These are phyloP conservation scores for Candida sanyaensis DNA, from an alignment of 1,139 yeast genomes.

Conservation along the genomic window DNA sequence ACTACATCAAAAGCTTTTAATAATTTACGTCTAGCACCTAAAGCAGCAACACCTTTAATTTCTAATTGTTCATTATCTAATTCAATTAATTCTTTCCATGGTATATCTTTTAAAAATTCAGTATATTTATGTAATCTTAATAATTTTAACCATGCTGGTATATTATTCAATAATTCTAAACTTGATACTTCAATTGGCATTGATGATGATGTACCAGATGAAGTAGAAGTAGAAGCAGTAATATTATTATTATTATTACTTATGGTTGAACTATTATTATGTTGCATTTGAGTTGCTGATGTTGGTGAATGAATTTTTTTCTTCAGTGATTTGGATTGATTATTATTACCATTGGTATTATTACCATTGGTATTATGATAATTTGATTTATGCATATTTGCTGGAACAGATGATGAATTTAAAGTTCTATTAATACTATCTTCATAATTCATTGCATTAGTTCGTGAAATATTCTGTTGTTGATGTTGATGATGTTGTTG, in stretches of 20 bases:
- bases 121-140: constrained; percentile 92
- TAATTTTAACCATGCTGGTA: constrained; percentile 91
- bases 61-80: constrained; percentile 71
- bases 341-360: constrained; percentile 12
- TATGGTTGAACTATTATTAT: constrained; percentile 10
- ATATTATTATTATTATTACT: too few relatives aligned
- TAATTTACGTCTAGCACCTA: constrained; percentile 92
- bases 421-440: constrained; percentile 38
- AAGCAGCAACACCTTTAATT: constrained; percentile 81
- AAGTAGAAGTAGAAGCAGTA: too few relatives aligned
- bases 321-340: constrained; percentile 6
- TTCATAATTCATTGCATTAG: constrained; percentile 22
- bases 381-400: constrained; percentile 6
- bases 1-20: constrained; percentile 89
- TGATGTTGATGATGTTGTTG: constrained; percentile 15
- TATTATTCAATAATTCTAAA: constrained; percentile 65
- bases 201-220: constrained; percentile 31
- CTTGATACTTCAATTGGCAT: constrained; percentile 70
- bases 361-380: too few relatives aligned
- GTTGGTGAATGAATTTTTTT: constrained; percentile 13
- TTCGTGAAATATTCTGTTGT: constrained; percentile 9
- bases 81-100: constrained; percentile 79
- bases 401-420: constrained; percentile 43
- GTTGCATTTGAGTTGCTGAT: constrained; percentile 11
- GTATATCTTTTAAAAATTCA: constrained; percentile 69